A percentile compares a stretch with the other conserved stretches of the same genome.
Evolutionary conservation across 2,329 filamentous ascomycete species (phyloP).

Genomic region (Grosmannia serpens): DNA sequence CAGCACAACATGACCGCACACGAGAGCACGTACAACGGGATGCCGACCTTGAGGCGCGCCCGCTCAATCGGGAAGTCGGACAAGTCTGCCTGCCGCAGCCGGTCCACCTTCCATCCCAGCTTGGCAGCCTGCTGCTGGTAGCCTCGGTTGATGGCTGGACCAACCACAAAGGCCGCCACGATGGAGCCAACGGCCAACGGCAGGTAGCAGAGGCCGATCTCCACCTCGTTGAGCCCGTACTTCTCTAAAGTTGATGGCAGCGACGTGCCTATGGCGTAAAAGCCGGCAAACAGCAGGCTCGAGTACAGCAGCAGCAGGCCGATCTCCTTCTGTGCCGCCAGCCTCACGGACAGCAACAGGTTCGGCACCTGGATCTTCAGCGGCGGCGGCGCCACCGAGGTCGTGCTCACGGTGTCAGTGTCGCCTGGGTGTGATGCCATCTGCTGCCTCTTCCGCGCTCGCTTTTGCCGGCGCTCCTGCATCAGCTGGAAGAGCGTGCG

Average conservation of each 20-base stretch:
- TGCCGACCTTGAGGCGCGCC: constrained; percentile 34
- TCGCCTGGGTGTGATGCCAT: background rate
- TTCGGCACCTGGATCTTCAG: constrained; percentile 32
- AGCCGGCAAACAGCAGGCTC: constrained; percentile 35
- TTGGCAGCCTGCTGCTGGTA: constrained; percentile 48
- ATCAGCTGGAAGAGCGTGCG: constrained; percentile 9
- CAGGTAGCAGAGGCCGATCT: constrained; percentile 42
- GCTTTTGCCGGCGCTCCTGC: background rate
- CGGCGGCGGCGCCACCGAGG: constrained; percentile 3
- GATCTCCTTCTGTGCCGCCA: constrained; percentile 74
- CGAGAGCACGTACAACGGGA: constrained; percentile 39
- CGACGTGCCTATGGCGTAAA: constrained; percentile 34
- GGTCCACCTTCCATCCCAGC: constrained; percentile 40
- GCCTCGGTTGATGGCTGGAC: constrained; percentile 53
- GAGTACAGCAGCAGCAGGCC: constrained; percentile 32
- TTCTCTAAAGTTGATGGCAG: constrained; percentile 29
- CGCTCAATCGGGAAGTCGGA: constrained; percentile 38
- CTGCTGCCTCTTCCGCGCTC: background rate
- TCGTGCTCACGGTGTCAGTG: background rate
- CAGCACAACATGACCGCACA: constrained; percentile 35
- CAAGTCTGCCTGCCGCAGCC: constrained; percentile 38
- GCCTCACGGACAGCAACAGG: constrained; percentile 72
- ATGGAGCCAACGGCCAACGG: constrained; percentile 39
- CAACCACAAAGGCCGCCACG: constrained; percentile 31
- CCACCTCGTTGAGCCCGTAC: constrained; percentile 47